Conservation (phyloP, 768 basidiomycete species). For the Boletus bicolor region DNA sequence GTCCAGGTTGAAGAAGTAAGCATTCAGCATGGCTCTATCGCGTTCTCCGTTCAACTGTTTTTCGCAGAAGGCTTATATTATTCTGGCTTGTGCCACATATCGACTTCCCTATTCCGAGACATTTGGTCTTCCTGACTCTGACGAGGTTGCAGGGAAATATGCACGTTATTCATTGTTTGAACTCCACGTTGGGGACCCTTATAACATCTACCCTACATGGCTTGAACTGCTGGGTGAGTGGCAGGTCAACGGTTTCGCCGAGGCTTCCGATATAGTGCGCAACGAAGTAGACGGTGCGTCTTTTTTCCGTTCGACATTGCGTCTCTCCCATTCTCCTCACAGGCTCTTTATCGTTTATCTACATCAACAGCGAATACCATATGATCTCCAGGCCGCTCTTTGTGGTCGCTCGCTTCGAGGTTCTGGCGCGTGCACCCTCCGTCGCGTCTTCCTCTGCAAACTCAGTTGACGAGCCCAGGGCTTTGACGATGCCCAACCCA, state of each 20-base stretch:
- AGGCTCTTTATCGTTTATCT: slow-evolving; percentile 32
- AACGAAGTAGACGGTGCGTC: slow-evolving; percentile 47
- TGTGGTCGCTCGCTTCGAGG: slow-evolving; percentile 26
- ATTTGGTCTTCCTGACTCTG: slow-evolving; percentile 22
- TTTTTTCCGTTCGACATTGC: background rate
- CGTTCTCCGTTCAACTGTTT: background rate
- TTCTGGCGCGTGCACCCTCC: slow-evolving; percentile 12
- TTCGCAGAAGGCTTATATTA: slow-evolving; percentile 24
- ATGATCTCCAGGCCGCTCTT: slow-evolving; percentile 43
- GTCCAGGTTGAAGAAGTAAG: slow-evolving; percentile 23
- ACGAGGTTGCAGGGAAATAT: slow-evolving; percentile 1
- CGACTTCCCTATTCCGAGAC: slow-evolving; percentile 16
- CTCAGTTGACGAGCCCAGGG: slow-evolving; percentile 24
- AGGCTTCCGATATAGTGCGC: slow-evolving; percentile 43
- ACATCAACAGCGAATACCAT: slow-evolving; percentile 41
- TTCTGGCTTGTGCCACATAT: slow-evolving; percentile 47
- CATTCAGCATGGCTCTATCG: background rate
- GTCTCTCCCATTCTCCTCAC: slow-evolving; percentile 12
- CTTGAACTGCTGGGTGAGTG: slow-evolving; percentile 54
- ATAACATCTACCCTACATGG: slow-evolving; percentile 16
- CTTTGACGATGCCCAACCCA: slow-evolving; percentile 56
- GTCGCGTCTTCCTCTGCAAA: slow-evolving; percentile 14
- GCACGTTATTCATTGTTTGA: slow-evolving; percentile 25
- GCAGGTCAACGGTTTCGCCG: slow-evolving; percentile 47
- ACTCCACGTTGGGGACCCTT: slow-evolving; percentile 23